Evolutionary conservation across 2,329 filamentous ascomycete genomes (phyloP).

Genomic region (Tolypocladium inflatum): DNA sequence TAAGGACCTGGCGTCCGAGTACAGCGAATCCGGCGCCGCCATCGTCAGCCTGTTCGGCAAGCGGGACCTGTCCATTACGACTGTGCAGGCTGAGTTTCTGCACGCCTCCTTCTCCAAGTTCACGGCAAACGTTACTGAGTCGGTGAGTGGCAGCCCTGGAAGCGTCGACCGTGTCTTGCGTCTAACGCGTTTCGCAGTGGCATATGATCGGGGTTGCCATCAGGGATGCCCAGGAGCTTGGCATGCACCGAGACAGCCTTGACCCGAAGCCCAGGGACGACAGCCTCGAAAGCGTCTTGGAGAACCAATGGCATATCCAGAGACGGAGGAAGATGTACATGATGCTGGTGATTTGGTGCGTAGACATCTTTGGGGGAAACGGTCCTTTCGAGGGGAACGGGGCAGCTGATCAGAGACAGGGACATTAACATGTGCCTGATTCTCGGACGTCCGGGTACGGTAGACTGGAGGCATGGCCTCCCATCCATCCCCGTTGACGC

Average conservation of each 20-base stretch:
- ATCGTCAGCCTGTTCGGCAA: slow-evolving; percentile 48
- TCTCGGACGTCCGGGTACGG: slow-evolving; percentile 45
- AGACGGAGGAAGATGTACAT: slow-evolving; percentile 46
- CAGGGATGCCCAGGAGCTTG: slow-evolving; percentile 53
- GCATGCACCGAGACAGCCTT: slow-evolving; percentile 43
- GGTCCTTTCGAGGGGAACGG: not conserved
- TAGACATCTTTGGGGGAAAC: not conserved
- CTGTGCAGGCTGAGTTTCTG: slow-evolving; percentile 48
- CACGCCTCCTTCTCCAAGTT: slow-evolving; percentile 49
- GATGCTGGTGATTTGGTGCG: slow-evolving; percentile 34
- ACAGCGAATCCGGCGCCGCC: slow-evolving; percentile 47
- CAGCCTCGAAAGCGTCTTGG: slow-evolving; percentile 37
- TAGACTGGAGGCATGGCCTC: slow-evolving; percentile 37
- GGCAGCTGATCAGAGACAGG: slow-evolving; percentile 22
- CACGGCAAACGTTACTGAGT: slow-evolving; percentile 47
- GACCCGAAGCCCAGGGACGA: slow-evolving; percentile 39
- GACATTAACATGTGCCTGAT: slow-evolving; percentile 44
- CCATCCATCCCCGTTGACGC: slow-evolving; percentile 45
- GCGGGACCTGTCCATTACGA: slow-evolving; percentile 43
- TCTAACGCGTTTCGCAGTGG: slow-evolving; percentile 28
- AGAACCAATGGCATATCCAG: slow-evolving; percentile 50
- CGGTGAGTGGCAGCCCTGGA: slow-evolving; percentile 21
- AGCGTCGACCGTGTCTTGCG: too few species aligned
- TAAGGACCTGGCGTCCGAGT: slow-evolving; percentile 50
- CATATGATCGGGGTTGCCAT: slow-evolving; percentile 47